A percentile compares a stretch with the other conserved stretches of the same genome.
Evolutionary conservation across 2,329 filamentous ascomycete genomes (phyloP).

Genomic region (Microcyclosporella mali): DNA sequence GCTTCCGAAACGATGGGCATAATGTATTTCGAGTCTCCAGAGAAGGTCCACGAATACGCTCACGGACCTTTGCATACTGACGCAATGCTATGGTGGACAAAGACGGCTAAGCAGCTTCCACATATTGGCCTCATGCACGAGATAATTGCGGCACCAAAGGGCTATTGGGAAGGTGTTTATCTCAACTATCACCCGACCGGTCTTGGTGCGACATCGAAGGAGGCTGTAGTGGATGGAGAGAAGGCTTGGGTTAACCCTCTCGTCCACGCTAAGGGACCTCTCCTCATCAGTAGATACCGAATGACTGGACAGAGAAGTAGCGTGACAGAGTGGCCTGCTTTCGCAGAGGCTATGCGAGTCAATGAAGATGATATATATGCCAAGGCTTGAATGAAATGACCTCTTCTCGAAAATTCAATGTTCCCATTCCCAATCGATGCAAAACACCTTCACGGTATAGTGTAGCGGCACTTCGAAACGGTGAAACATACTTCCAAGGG

Average conservation of each 20-base stretch:
- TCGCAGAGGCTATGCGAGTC: no score
- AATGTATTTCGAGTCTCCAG: slow-evolving; percentile 12
- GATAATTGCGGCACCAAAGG: slow-evolving; percentile 9
- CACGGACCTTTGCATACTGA: slow-evolving; percentile 12
- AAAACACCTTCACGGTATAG: no score
- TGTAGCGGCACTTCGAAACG: no score
- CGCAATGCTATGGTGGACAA: slow-evolving; percentile 13
- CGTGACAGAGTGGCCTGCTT: no score
- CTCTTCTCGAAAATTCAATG: no score
- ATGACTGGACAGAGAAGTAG: no score
- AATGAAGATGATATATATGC: no score
- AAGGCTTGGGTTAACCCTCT: slow-evolving; percentile 12
- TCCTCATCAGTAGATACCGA: slow-evolving; percentile 13
- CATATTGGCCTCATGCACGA: slow-evolving; percentile 15
- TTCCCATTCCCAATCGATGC: no score
- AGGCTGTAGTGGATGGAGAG: slow-evolving; percentile 6
- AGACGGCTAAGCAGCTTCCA: neutral
- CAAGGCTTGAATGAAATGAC: no score
- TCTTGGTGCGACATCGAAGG: slow-evolving; percentile 11
- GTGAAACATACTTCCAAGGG: no score
- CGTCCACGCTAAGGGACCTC: slow-evolving; percentile 9
- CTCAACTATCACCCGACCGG: slow-evolving; percentile 11
- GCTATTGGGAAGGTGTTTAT: slow-evolving; percentile 13
- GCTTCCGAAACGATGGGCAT: slow-evolving; percentile 10
- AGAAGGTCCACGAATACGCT: slow-evolving; percentile 13